Evolutionary conservation across 2,329 filamentous ascomycete species (phyloP).

Genomic region (Tolypocladium tropicale): DNA sequence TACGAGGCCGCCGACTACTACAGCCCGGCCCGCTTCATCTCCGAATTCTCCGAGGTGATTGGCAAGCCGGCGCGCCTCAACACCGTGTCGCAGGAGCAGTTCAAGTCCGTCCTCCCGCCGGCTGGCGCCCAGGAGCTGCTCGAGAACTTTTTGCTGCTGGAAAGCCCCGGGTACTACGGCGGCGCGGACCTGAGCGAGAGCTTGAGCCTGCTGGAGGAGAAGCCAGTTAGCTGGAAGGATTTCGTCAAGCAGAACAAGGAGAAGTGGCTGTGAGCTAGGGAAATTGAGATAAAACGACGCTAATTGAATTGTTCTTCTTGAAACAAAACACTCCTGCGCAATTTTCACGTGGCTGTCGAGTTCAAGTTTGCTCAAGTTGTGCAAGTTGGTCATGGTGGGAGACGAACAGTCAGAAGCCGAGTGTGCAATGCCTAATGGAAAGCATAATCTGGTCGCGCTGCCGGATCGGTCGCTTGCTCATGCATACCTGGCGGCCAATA

Average conservation of each 20-base stretch:
- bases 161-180: constrained; percentile 30
- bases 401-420: too few species aligned
- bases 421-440: too few species aligned
- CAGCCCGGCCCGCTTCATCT: constrained; percentile 18
- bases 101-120: constrained; percentile 21
- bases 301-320: too few species aligned
- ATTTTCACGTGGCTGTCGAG: too few species aligned
- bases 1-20: constrained; percentile 26
- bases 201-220: constrained; percentile 20
- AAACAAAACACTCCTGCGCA: too few species aligned
- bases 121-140: constrained; percentile 23
- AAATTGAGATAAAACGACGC: too few species aligned
- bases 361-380: too few species aligned
- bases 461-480: too few species aligned
- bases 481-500: too few species aligned
- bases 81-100: constrained; percentile 22
- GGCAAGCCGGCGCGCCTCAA: constrained; percentile 20
- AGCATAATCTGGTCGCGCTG: too few species aligned
- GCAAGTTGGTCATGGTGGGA: too few species aligned
- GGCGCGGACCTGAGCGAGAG: constrained; percentile 22
- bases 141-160: constrained; percentile 32
- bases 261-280: constrained; percentile 13
- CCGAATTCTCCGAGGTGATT: constrained; percentile 22
- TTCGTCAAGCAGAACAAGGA: constrained; percentile 21
- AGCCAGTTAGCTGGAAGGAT: constrained; percentile 26